Conservation (phyloP, 768 basidiomycete species). For the Mrakia blollopis region DNA sequence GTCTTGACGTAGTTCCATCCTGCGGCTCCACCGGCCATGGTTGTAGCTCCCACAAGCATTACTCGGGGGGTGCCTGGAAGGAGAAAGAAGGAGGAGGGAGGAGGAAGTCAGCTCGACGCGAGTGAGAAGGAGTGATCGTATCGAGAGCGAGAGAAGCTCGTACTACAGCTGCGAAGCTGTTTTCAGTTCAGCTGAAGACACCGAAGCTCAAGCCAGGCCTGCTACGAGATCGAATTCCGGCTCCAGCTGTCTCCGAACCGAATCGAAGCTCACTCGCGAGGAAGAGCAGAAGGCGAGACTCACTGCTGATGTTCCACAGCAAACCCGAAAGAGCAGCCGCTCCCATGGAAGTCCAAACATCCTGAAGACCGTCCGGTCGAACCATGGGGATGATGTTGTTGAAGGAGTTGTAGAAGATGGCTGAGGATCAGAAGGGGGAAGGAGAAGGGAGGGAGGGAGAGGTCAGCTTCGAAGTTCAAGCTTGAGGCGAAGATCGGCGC, state of each 20-base stretch:
- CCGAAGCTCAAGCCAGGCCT: no score
- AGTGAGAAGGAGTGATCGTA: no score
- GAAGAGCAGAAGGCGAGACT: not conserved
- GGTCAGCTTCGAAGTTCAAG: not conserved
- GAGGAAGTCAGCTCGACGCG: not conserved
- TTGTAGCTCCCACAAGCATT: not conserved
- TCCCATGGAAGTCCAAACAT: conserved; percentile 7
- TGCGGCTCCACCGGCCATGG: conserved; percentile 8
- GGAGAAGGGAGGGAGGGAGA: not conserved
- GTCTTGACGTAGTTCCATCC: conserved; percentile 18
- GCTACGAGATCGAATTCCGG: no score
- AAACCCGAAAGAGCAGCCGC: conserved; percentile 1
- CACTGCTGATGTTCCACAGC: conserved; percentile 16
- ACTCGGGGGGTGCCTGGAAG: not conserved
- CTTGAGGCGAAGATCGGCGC: not conserved
- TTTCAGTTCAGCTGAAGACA: no score
- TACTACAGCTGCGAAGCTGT: no score
- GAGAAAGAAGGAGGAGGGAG: not conserved
- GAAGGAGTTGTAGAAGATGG: conserved; percentile 20
- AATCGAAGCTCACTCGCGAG: not conserved
- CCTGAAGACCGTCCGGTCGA: conserved; percentile 16
- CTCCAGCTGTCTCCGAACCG: no score
- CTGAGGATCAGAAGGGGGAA: not conserved
- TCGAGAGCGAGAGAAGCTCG: no score
- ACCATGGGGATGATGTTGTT: conserved; percentile 17